These are phyloP conservation scores for Lachnellula occidentalis DNA, from an alignment of 2,329 filamentous ascomycete species.

Conservation along the genomic window DNA sequence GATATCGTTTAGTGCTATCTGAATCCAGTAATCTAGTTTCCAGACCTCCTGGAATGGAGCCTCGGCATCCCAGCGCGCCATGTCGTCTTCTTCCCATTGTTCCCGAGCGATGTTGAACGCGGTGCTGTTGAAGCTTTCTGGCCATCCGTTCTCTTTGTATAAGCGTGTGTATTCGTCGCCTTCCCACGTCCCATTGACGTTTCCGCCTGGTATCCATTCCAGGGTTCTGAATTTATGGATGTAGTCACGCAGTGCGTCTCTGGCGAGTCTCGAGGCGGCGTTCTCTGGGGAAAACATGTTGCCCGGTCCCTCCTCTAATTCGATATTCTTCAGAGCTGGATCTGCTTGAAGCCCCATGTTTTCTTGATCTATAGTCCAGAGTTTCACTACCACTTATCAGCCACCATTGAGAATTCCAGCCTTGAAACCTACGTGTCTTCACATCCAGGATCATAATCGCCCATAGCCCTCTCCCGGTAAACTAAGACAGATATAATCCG, in stretches of 20 bases:
- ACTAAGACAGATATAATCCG: constrained; percentile 11
- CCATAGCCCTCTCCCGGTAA: constrained; percentile 3
- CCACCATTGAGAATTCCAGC: neutral
- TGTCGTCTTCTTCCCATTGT: neutral
- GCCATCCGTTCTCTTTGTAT: constrained; percentile 12
- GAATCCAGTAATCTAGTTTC: neutral
- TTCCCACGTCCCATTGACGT: neutral
- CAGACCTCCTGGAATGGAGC: constrained; percentile 2
- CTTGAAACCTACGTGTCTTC: constrained; percentile 1
- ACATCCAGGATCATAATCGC: constrained; percentile 11
- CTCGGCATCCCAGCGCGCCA: neutral
- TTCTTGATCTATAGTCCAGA: constrained; percentile 7
- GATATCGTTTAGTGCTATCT: neutral
- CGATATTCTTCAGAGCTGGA: neutral
- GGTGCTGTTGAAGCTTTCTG: constrained; percentile 1
- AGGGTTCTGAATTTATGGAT: constrained; percentile 7
- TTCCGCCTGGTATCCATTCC: constrained; percentile 10
- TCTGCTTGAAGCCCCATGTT: constrained; percentile 1
- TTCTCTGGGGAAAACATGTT: constrained; percentile 5
- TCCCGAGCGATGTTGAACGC: neutral
- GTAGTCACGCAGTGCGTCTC: constrained; percentile 8
- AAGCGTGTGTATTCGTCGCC: constrained; percentile 6
- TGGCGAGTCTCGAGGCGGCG: constrained; percentile 2
- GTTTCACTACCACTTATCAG: constrained; percentile 1
- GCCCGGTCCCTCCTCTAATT: neutral